These are phyloP conservation scores for Phytophthora kernoviae DNA, from an alignment of 352 stramenopile genomes.

Conservation along the genomic window DNA sequence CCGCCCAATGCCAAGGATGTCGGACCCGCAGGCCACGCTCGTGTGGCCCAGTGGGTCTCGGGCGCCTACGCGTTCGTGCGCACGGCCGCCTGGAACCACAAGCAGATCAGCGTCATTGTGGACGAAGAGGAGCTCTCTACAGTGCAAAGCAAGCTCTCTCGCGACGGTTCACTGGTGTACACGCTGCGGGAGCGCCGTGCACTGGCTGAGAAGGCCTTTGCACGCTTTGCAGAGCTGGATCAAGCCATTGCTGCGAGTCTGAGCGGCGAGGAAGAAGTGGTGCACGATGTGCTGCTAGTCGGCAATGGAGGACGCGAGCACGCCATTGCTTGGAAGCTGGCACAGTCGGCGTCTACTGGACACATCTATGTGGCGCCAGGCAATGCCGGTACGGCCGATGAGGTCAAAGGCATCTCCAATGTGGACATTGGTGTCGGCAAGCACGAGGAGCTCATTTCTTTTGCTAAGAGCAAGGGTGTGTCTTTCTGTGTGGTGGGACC, in stretches of 20 bases:
- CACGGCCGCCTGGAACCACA: conserved; percentile 86
- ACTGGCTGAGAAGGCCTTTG: conserved; percentile 83
- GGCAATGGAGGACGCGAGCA: conserved; percentile 94
- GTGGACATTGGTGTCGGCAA: conserved; percentile 65
- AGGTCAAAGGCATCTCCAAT: conserved; percentile 69
- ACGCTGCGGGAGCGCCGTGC: conserved; percentile 72
- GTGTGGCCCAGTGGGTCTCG: conserved; percentile 69
- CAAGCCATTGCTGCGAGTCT: conserved; percentile 61
- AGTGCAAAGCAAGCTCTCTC: conserved; percentile 63
- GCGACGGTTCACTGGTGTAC: conserved; percentile 64
- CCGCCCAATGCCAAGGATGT: conserved; percentile 38
- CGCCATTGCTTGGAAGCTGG: conserved; percentile 94
- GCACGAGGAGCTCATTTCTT: conserved; percentile 76
- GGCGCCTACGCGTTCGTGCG: conserved; percentile 83
- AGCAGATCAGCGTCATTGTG: conserved; percentile 84
- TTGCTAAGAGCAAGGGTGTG: conserved; percentile 89
- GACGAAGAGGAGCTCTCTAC: conserved; percentile 61
- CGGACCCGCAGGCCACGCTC: conserved; percentile 39
- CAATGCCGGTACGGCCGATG: conserved; percentile 86
- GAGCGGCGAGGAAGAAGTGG: conserved; percentile 52
- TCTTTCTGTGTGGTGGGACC: conserved; percentile 97
- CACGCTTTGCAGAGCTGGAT: conserved; percentile 77
- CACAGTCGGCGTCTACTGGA: conserved; percentile 72
- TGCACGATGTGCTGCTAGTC: conserved; percentile 92
- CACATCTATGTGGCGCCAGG: conserved; percentile 91